Conservation (phyloP, 1,284 basidiomycete genomes). For the Caloboletus inedulis region DNA sequence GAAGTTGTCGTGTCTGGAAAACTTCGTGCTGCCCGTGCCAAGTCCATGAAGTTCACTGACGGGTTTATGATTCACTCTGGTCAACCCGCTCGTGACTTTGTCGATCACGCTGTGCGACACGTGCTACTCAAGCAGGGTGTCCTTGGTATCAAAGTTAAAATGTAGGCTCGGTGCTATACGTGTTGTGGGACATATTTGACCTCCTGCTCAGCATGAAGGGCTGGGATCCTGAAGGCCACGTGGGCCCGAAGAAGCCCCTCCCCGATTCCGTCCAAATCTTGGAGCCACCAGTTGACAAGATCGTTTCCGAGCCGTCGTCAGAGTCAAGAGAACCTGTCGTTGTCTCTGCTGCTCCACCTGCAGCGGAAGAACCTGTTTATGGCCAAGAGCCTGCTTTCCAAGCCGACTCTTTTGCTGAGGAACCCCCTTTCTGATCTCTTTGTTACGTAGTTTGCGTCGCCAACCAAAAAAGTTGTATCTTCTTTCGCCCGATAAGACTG, state of each 20-base stretch:
- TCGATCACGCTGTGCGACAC: constrained; percentile 98
- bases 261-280: constrained; percentile 93
- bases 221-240: constrained; percentile 86
- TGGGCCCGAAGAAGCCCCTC: constrained; percentile 90
- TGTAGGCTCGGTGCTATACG: constrained; percentile 53
- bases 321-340: constrained; percentile 70
- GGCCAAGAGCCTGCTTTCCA: constrained; percentile 42
- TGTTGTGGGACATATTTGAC: constrained; percentile 6
- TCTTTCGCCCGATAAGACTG: constrained; percentile 1
- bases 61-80: constrained; percentile 99
- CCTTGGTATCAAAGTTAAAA: constrained; percentile 99
- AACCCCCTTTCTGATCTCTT: constrained; percentile 48
- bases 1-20: constrained; percentile 99
- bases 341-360: constrained; percentile 47
- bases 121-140: constrained; percentile 99
- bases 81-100: constrained; percentile 96
- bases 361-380: constrained; percentile 49
- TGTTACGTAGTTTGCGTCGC: constrained; percentile 17
- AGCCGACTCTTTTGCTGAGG: constrained; percentile 38
- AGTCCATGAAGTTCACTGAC: constrained; percentile 99
- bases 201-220: constrained; percentile 82
- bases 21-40: constrained; percentile 99
- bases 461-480: constrained; percentile 15
- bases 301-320: constrained; percentile 75
- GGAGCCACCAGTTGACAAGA: constrained; percentile 81